Percentiles rank a stretch among this genome's conserved stretches.
These are phyloP conservation scores for Lupinus albus DNA, from an alignment of 306 rosid genomes.

Conservation along the genomic window DNA sequence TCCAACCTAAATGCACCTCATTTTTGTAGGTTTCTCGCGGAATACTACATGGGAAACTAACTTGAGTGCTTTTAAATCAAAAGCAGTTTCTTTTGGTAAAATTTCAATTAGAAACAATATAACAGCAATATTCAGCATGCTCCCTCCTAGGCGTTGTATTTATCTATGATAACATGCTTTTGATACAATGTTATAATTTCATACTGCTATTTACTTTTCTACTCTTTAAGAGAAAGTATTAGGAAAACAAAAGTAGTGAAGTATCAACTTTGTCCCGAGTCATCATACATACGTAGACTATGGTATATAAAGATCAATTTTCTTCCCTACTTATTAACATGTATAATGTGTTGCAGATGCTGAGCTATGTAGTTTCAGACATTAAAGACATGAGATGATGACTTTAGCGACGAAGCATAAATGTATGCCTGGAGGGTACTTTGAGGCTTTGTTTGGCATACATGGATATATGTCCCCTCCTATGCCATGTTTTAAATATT, in stretches of 20 bases:
- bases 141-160: neutral
- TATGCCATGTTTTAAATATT: no score
- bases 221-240: neutral
- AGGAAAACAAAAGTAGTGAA: neutral
- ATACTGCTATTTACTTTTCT: neutral
- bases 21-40: neutral
- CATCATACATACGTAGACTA: neutral
- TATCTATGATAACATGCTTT: neutral
- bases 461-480: no score
- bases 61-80: constrained; percentile 3
- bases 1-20: neutral
- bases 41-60: constrained; percentile 16
- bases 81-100: constrained; percentile 26
- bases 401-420: constrained; percentile 13
- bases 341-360: neutral
- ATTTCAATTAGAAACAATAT: neutral
- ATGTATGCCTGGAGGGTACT: neutral
- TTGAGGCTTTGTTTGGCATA: no score
- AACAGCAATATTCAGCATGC: neutral
- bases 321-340: neutral
- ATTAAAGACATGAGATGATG: neutral
- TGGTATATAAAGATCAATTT: neutral
- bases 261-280: neutral
- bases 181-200: neutral
- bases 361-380: neutral